Percentiles rank a stretch among this genome's conserved stretches.
These are phyloP conservation scores for Scheffersomyces titani DNA, from an alignment of 1,139 yeast genomes.

Conservation along the genomic window DNA sequence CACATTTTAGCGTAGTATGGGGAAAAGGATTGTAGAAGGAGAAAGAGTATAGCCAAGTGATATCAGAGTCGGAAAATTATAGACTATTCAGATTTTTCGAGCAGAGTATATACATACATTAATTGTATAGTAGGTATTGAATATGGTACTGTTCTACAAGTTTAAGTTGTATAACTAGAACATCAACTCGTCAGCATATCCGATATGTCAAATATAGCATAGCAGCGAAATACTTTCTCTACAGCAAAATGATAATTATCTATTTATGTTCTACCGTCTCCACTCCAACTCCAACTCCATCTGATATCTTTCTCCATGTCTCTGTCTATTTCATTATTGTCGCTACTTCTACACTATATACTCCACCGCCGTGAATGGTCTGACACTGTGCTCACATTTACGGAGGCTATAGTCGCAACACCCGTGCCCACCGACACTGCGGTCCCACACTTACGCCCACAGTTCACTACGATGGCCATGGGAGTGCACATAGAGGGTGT, in stretches of 20 bases:
- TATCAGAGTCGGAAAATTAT: neutral
- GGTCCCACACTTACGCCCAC: conserved; percentile 4
- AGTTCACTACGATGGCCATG: neutral
- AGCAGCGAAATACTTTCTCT: too few relatives aligned
- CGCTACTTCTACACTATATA: neutral
- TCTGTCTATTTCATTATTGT: neutral
- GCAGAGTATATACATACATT: neutral
- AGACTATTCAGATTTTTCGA: neutral
- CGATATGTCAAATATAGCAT: too few relatives aligned
- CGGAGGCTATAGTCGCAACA: neutral
- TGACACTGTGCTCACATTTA: neutral
- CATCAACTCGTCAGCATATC: too few relatives aligned
- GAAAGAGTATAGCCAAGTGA: neutral
- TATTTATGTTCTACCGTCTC: too few relatives aligned
- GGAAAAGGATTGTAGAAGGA: neutral
- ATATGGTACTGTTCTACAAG: neutral
- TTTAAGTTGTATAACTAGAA: too few relatives aligned
- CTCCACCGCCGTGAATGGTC: neutral
- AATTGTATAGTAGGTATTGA: neutral
- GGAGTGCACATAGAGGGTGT: conserved; percentile 4
- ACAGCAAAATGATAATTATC: too few relatives aligned
- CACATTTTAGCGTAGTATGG: neutral
- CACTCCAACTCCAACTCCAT: neutral
- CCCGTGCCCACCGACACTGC: neutral
- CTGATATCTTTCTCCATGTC: neutral